These are phyloP conservation scores for Candida piceae DNA, from an alignment of 805 yeast species.

Conservation along the genomic window DNA sequence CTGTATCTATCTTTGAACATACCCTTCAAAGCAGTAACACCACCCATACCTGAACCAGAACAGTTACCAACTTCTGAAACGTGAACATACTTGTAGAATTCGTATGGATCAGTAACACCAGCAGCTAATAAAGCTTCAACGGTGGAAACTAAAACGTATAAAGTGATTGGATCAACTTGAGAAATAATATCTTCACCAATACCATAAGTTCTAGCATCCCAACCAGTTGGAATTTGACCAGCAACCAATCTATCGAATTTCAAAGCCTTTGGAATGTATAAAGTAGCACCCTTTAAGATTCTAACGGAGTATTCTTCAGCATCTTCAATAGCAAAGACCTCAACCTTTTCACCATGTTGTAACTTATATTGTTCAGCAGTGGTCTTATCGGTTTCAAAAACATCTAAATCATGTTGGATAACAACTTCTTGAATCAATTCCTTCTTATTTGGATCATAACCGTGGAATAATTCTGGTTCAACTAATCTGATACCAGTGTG, in stretches of 20 bases:
- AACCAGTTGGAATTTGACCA: slow-evolving; percentile 97
- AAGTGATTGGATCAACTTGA: slow-evolving; percentile 95
- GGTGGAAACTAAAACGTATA: slow-evolving; percentile 88
- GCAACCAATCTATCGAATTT: slow-evolving; percentile 71
- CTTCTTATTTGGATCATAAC: slow-evolving; percentile 93
- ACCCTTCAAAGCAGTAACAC: slow-evolving; percentile 94
- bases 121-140: slow-evolving; percentile 90
- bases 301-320: slow-evolving; percentile 90
- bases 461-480: slow-evolving; percentile 91
- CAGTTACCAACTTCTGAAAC: slow-evolving; percentile 99
- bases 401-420: slow-evolving; percentile 92
- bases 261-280: slow-evolving; percentile 84
- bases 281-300: slow-evolving; percentile 87
- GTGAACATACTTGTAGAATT: slow-evolving; percentile 96
- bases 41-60: slow-evolving; percentile 99
- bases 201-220: slow-evolving; percentile 95
- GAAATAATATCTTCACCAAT: slow-evolving; percentile 85
- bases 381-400: slow-evolving; percentile 91
- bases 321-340: slow-evolving; percentile 81
- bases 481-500: slow-evolving; percentile 96
- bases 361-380: slow-evolving; percentile 92
- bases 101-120: slow-evolving; percentile 98
- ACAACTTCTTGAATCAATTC: slow-evolving; percentile 92
- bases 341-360: slow-evolving; percentile 92
- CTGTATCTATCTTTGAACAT: slow-evolving; percentile 94